Base-by-base conservation (phyloP, 768 basidiomycete species). In the Russula emetica region DNA sequence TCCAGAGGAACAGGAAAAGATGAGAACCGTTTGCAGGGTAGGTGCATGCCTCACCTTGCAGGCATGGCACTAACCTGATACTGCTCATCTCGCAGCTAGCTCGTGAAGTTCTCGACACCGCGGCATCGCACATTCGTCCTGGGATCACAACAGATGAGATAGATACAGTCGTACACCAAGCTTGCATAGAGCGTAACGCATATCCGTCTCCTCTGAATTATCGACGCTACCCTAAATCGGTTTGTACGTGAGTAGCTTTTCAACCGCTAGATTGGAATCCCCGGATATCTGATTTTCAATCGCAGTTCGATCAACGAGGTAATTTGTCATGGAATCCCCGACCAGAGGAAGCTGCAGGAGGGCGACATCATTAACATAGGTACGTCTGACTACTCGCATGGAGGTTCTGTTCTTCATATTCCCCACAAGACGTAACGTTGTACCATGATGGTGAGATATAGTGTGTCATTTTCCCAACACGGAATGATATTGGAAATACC, bases 281-380 rank as follows among this genome's bases (percentile, higher is more conserved):
- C 28, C 14, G 51, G 45, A 22, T 24, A 22, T 24, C 58, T 50
- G 42, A 61, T 30, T 13, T n/a, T 28, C 32, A 42, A 32, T 60
- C 52, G 51, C 69, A 91, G 92, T 24, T 94, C 93, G 47, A 76
- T 98, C 26, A 99, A 99, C 74, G 96, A 98, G 75, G 89, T 84
- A 56, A 95, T 99, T 70, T 98, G 97, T 74, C 97, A 99, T 74
- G 97, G 96, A 61, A 95, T 96, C 66, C 94, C 95, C 42, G 93
- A 96, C 77, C 81, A 88, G 71, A 78, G 90, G 66, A 87, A 85
- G 70, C 75, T 94, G 67, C 82, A 82, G 70, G 92, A 98, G 68
- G 97, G 97, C 20, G 97, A 99, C 76, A 98, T 98, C 68, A 79
- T 98, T 73, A 99, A 99, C 76, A 85, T 99, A 58, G 94, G 91